Evolutionary conservation across 805 yeast genomes (phyloP).

Genomic region (Saccharomycopsis javanensis): DNA sequence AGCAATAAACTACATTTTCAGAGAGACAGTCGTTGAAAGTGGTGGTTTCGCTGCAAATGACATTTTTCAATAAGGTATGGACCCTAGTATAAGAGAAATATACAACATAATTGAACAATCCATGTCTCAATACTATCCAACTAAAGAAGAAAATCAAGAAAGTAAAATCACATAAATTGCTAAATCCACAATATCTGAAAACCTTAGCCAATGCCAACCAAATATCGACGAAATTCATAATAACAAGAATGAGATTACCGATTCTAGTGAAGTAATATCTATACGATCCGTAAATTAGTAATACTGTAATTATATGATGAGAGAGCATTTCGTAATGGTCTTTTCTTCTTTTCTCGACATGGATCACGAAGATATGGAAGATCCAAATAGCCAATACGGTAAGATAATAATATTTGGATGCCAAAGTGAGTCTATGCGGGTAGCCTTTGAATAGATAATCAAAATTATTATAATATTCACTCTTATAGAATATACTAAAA

Average conservation of each 20-base stretch:
- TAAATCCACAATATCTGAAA: conserved; percentile 60
- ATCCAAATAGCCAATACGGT: conserved; percentile 70
- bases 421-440: conserved; percentile 53
- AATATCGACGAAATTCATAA: conserved; percentile 81
- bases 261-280: conserved; percentile 60
- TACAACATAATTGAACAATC: conserved; percentile 56
- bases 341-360: conserved; percentile 70
- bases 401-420: conserved; percentile 61
- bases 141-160: conserved; percentile 55
- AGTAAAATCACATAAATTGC: conserved; percentile 52
- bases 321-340: conserved; percentile 81
- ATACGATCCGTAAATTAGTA: conserved; percentile 63
- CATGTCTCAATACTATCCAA: conserved; percentile 71
- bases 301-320: conserved; percentile 76
- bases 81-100: conserved; percentile 37
- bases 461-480: conserved; percentile 51
- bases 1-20: conserved; percentile 24
- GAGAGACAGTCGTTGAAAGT: background rate
- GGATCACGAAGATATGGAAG: conserved; percentile 66
- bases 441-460: conserved; percentile 44
- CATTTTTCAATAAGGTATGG: background rate
- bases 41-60: background rate
- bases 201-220: conserved; percentile 64
- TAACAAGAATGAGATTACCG: conserved; percentile 66
- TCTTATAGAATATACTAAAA: conserved; percentile 41